These are phyloP conservation scores for Aquilaria yunnanensis DNA, from an alignment of 345 rosid species.

Conservation along the genomic window DNA sequence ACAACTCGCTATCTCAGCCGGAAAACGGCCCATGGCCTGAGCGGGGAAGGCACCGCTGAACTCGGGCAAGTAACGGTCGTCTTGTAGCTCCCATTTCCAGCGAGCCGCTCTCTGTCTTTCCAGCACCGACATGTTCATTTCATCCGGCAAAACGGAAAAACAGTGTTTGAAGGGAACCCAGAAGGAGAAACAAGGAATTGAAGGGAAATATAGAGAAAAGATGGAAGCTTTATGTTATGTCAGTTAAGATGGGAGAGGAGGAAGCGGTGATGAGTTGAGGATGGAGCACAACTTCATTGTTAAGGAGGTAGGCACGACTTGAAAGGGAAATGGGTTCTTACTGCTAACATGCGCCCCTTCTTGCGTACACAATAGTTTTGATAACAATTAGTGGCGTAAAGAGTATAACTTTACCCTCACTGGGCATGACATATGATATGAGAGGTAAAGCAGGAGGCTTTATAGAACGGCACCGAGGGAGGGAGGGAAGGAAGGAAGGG, in stretches of 20 bases:
- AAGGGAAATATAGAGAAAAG: background rate
- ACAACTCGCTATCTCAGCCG: constrained; percentile 24
- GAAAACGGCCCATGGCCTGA: constrained; percentile 19
- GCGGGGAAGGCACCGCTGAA: constrained; percentile 24
- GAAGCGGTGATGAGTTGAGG: background rate
- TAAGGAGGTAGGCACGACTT: background rate
- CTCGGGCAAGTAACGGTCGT: constrained; percentile 24
- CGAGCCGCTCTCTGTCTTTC: constrained; percentile 50
- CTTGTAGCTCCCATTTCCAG: constrained; percentile 28
- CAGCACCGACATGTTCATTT: constrained; percentile 47
- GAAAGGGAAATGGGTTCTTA: too few relatives aligned
- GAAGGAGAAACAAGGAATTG: background rate
- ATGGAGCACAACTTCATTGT: constrained; percentile 11
- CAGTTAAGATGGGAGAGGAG: background rate
- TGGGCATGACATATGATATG: too few relatives aligned
- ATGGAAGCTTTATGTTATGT: background rate
- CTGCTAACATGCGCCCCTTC: too few relatives aligned
- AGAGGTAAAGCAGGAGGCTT: too few relatives aligned
- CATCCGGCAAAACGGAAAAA: background rate
- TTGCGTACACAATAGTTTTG: too few relatives aligned
- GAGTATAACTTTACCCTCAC: too few relatives aligned
- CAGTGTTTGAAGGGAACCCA: background rate
- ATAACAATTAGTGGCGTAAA: too few relatives aligned
- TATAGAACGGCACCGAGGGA: too few relatives aligned
- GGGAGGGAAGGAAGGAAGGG: too few relatives aligned